phyloP scores from a whole-genome alignment of 805 yeast genomes.

The Metschnikowia picachoensis region DNA sequence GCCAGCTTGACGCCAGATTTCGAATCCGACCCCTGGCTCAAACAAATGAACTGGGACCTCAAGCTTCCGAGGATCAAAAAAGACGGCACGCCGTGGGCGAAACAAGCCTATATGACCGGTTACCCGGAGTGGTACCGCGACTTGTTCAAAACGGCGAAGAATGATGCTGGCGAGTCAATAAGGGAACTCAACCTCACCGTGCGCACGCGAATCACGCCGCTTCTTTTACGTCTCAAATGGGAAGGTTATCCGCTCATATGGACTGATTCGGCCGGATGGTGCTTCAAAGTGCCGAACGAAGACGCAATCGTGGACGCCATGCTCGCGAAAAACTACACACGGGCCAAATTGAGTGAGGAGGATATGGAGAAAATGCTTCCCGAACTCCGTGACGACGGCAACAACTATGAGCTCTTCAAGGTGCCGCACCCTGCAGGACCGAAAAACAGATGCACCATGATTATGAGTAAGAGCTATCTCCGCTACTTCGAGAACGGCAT shows the following conservation, averaged over 20 bases:
- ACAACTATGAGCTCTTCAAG: slow-evolving; percentile 48
- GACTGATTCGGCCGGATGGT: slow-evolving; percentile 84
- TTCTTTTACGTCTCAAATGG: slow-evolving; percentile 77
- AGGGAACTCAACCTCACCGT: slow-evolving; percentile 57
- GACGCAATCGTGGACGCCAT: slow-evolving; percentile 29
- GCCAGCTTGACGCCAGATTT: slow-evolving; percentile 28
- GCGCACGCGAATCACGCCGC: slow-evolving; percentile 70
- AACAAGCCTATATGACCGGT: slow-evolving; percentile 77
- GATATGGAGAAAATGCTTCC: slow-evolving; percentile 24
- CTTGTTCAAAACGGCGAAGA: slow-evolving; percentile 33
- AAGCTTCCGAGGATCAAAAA: slow-evolving; percentile 59
- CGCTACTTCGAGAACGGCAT: slow-evolving; percentile 69
- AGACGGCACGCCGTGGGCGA: slow-evolving; percentile 62
- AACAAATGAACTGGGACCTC: slow-evolving; percentile 84
- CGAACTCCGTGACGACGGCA: slow-evolving; percentile 22
- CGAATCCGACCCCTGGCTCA: slow-evolving; percentile 79
- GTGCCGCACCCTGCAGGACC: slow-evolving; percentile 90
- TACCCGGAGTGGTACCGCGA: slow-evolving; percentile 92
- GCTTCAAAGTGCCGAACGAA: slow-evolving; percentile 57
- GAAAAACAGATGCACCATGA: slow-evolving; percentile 61
- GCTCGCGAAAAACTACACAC: slow-evolving; percentile 37
- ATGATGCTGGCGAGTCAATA: slow-evolving; percentile 30
- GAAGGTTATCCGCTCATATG: slow-evolving; percentile 79
- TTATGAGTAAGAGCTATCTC: slow-evolving; percentile 74
- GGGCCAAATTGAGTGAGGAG: slow-evolving; percentile 27